phyloP scores from a whole-genome alignment of 2,329 filamentous ascomycete species.

The Sporothrix luriei region DNA sequence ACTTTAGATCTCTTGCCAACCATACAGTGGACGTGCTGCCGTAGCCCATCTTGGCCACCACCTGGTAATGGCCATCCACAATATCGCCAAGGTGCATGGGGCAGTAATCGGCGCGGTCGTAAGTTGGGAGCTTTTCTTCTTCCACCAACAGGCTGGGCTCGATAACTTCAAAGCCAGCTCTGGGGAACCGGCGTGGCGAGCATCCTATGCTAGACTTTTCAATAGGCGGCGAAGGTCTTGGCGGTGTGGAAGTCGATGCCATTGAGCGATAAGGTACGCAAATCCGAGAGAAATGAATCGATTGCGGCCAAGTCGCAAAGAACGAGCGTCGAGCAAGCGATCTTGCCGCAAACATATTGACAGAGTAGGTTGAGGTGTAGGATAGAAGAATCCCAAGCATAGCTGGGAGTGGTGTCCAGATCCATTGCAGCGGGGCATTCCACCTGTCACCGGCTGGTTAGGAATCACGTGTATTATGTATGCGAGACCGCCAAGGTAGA shows the following conservation, averaged over 20 bases:
- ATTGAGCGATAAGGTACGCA: background rate
- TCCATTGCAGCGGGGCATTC: background rate
- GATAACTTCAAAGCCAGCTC: background rate
- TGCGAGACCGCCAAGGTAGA: no score
- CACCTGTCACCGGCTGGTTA: no score
- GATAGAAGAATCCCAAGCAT: background rate
- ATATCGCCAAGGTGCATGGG: conserved; percentile 12
- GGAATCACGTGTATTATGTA: no score
- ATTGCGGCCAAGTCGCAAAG: background rate
- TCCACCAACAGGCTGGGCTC: conserved; percentile 11
- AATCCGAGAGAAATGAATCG: background rate
- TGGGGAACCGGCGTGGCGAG: conserved; percentile 1
- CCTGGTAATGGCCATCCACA: conserved; percentile 13
- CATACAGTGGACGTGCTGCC: conserved; percentile 19
- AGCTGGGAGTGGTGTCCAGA: background rate
- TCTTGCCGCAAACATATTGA: conserved; percentile 3
- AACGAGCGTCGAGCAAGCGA: conserved; percentile 5
- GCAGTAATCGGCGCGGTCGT: conserved; percentile 15
- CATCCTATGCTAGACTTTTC: background rate
- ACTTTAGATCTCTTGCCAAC: conserved; percentile 6
- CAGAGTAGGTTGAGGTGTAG: background rate
- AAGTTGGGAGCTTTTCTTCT: conserved; percentile 8
- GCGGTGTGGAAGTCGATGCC: background rate
- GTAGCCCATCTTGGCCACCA: conserved; percentile 21
- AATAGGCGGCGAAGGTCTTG: background rate